Percentiles rank a stretch among this genome's conserved stretches.
Conservation (phyloP, 2,329 filamentous ascomycete genomes). For the Colletotrichum eremochloae region DNA sequence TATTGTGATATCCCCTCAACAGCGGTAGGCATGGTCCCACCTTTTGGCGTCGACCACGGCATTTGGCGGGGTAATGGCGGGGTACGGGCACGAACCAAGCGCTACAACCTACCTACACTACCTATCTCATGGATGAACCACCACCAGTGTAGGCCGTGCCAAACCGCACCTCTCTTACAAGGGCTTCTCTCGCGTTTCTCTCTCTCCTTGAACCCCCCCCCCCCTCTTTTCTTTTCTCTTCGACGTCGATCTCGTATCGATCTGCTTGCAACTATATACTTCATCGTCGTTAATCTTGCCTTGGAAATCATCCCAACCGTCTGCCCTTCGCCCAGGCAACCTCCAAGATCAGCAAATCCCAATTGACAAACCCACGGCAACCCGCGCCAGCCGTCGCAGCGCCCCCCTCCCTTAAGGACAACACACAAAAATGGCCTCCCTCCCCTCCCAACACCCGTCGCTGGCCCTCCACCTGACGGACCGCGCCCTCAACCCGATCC, state of each 20-base stretch:
- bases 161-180: slow-evolving; percentile 20
- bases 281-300: not conserved
- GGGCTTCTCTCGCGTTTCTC: slow-evolving; percentile 14
- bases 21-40: slow-evolving; percentile 27
- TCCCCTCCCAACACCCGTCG: slow-evolving; percentile 63
- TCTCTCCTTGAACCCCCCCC: slow-evolving; percentile 4
- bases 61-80: slow-evolving; percentile 44
- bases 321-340: not conserved
- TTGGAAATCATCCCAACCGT: not conserved
- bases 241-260: not conserved
- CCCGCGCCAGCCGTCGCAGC: not conserved
- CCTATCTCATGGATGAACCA: slow-evolving; percentile 21
- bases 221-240: slow-evolving; percentile 6
- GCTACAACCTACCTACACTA: slow-evolving; percentile 18
- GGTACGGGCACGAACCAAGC: slow-evolving; percentile 38
- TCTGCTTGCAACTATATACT: not conserved
- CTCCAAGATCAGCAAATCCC: not conserved
- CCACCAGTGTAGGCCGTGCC: slow-evolving; percentile 17
- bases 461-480: slow-evolving; percentile 71
- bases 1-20: slow-evolving; percentile 29
- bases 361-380: not conserved
- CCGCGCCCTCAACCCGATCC: slow-evolving; percentile 67
- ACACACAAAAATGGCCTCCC: slow-evolving; percentile 54
- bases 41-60: slow-evolving; percentile 30
- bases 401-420: not conserved